Evolutionary conservation across 2,329 filamentous ascomycete species (phyloP).

Genomic region (Gyromitra esculenta): DNA sequence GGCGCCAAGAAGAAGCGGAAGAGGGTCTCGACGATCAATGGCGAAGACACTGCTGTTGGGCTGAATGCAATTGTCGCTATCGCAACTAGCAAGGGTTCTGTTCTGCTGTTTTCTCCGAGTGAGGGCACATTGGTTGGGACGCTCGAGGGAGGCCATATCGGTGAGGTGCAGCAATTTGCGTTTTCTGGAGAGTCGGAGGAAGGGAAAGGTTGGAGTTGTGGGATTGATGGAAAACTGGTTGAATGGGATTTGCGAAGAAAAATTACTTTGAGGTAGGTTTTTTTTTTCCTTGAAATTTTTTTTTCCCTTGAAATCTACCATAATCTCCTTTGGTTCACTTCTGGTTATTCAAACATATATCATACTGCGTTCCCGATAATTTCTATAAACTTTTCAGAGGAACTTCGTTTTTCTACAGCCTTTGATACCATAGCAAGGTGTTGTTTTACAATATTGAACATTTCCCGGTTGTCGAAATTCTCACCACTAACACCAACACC

Average conservation of each 20-base stretch:
- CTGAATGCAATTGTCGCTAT: conserved; percentile 63
- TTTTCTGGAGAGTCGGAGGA: conserved; percentile 62
- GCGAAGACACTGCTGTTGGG: conserved; percentile 51
- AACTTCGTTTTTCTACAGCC: conserved; percentile 3
- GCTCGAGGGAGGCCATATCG: conserved; percentile 63
- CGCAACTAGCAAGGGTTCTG: conserved; percentile 64
- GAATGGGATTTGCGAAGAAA: conserved; percentile 65
- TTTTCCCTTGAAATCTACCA: not conserved
- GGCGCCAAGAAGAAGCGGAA: conserved; percentile 66
- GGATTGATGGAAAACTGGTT: conserved; percentile 65
- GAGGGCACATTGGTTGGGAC: conserved; percentile 64
- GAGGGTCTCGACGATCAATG: conserved; percentile 62
- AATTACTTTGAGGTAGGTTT: conserved; percentile 62
- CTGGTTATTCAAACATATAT: not conserved
- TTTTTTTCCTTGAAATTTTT: not conserved
- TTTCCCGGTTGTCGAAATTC: conserved; percentile 11
- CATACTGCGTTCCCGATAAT: not conserved
- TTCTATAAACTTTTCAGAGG: conserved; percentile 29
- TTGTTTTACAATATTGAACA: conserved; percentile 1
- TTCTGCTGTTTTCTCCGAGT: conserved; percentile 64
- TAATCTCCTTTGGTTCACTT: conserved; percentile 5
- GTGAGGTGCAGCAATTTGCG: conserved; percentile 65
- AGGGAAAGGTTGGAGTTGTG: conserved; percentile 66
- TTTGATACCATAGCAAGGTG: conserved; percentile 14
- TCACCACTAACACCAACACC: conserved; percentile 33